These are phyloP conservation scores for Hypomyces perniciosus DNA, from an alignment of 2,329 filamentous ascomycete genomes.

Conservation along the genomic window DNA sequence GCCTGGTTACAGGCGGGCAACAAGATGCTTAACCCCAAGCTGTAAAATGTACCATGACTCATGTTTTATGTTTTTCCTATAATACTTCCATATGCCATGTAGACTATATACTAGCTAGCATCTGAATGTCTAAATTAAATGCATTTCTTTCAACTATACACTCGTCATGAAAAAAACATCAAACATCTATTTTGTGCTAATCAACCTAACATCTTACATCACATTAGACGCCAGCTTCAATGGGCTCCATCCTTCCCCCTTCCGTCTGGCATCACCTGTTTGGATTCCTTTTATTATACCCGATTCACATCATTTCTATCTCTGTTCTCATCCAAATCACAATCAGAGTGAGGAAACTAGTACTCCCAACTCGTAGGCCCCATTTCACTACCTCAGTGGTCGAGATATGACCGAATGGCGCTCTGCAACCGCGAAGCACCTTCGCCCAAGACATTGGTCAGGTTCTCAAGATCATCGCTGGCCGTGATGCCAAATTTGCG, in stretches of 20 bases:
- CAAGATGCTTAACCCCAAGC: slow-evolving; percentile 57
- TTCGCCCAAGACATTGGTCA: slow-evolving; percentile 76
- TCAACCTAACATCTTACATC: slow-evolving; percentile 22
- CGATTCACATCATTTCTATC: background rate
- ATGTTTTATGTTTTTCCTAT: slow-evolving; percentile 10
- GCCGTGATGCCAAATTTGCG: slow-evolving; percentile 93
- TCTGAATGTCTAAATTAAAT: slow-evolving; percentile 7
- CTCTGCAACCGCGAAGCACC: slow-evolving; percentile 80
- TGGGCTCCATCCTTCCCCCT: slow-evolving; percentile 16
- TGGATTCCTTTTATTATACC: background rate
- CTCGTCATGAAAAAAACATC: background rate
- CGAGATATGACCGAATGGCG: slow-evolving; percentile 58
- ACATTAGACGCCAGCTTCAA: slow-evolving; percentile 24
- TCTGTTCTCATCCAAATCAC: slow-evolving; percentile 1
- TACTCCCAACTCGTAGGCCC: background rate
- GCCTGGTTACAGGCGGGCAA: slow-evolving; percentile 62
- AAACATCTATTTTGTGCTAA: slow-evolving; percentile 31
- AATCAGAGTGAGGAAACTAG: background rate
- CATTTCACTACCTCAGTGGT: slow-evolving; percentile 38
- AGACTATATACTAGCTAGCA: slow-evolving; percentile 18
- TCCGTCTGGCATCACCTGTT: slow-evolving; percentile 14
- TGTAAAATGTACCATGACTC: slow-evolving; percentile 42
- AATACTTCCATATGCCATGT: slow-evolving; percentile 16
- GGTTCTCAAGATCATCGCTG: slow-evolving; percentile 89
- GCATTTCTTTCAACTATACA: background rate